phyloP scores from a whole-genome alignment of 1,284 basidiomycete genomes.

The Meira miltonrushii region DNA sequence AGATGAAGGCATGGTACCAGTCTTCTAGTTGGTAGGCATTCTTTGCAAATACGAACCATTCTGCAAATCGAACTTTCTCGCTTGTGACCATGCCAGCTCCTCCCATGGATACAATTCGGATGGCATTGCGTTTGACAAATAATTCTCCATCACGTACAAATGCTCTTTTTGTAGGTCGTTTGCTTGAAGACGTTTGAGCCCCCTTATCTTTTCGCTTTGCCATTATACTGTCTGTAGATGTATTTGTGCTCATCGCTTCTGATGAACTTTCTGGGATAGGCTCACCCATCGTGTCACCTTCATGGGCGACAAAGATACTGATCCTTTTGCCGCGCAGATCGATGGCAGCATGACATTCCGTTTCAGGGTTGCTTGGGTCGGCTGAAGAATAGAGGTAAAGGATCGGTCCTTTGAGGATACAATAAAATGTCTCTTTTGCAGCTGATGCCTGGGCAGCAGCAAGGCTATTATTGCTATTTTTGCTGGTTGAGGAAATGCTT shows the following conservation, averaged over 20 bases:
- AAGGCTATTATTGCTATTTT: slow-evolving; percentile 13
- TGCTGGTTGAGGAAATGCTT: not conserved
- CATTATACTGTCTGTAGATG: not conserved
- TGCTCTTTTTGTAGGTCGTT: slow-evolving; percentile 26
- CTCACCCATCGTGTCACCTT: slow-evolving; percentile 44
- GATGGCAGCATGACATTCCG: slow-evolving; percentile 47
- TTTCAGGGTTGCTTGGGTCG: slow-evolving; percentile 30
- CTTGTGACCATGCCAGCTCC: no score
- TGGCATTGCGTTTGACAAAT: slow-evolving; percentile 47
- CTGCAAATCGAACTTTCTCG: slow-evolving; percentile 12
- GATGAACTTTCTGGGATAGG: slow-evolving; percentile 17
- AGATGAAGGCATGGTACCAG: slow-evolving; percentile 86
- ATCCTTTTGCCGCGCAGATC: slow-evolving; percentile 45
- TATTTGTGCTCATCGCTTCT: slow-evolving; percentile 12
- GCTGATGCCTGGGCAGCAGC: not conserved
- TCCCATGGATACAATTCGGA: slow-evolving; percentile 32
- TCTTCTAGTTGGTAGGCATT: slow-evolving; percentile 61
- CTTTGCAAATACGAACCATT: slow-evolving; percentile 51
- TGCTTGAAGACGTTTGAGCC: slow-evolving; percentile 10
- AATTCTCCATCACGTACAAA: slow-evolving; percentile 43
- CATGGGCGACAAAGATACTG: slow-evolving; percentile 37
- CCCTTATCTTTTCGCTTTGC: not conserved
- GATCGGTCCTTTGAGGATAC: slow-evolving; percentile 45
- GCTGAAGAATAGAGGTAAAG: slow-evolving; percentile 49
- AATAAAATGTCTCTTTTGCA: slow-evolving; percentile 29